Evolutionary conservation across 1,139 yeast genomes (phyloP).

Genomic region (Eremothecium cymbalariae): DNA sequence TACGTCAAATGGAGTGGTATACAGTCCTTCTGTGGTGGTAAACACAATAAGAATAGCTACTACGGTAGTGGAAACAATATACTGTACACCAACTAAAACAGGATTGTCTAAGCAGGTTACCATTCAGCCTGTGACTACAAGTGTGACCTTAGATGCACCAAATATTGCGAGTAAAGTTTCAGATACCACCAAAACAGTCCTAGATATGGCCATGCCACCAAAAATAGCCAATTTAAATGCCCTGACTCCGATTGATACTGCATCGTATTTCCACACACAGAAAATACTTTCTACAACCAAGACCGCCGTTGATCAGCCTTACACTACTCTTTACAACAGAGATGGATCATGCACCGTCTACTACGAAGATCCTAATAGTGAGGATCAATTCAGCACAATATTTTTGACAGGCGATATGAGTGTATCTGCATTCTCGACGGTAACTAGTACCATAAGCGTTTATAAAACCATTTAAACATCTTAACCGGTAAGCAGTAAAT

Average conservation of each 20-base stretch:
- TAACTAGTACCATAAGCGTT: constrained; percentile 25
- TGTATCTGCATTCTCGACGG: constrained; percentile 31
- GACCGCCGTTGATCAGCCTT: too few relatives aligned
- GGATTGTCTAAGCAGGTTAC: too few relatives aligned
- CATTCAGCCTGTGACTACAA: too few relatives aligned
- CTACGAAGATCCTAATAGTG: constrained; percentile 15
- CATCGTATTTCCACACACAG: too few relatives aligned
- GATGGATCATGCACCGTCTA: constrained; percentile 23
- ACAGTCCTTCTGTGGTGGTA: constrained; percentile 29
- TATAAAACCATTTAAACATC: constrained; percentile 20
- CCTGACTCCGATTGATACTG: too few relatives aligned
- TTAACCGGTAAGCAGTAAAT: not conserved
- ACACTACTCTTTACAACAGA: too few relatives aligned
- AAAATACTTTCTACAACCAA: too few relatives aligned
- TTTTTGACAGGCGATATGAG: constrained; percentile 26
- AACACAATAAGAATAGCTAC: constrained; percentile 29
- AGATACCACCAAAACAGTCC: too few relatives aligned
- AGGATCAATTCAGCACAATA: constrained; percentile 25
- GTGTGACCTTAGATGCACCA: too few relatives aligned
- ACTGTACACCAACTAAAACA: constrained; percentile 26
- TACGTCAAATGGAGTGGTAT: constrained; percentile 31
- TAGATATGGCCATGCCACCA: too few relatives aligned
- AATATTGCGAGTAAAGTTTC: too few relatives aligned
- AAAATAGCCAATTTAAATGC: too few relatives aligned
- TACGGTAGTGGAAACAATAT: constrained; percentile 25